Evolutionary conservation across 2,329 filamentous ascomycete species (phyloP), one percentile per base, ranked within the genome.

Genomic region (Ustulina deusta): DNA sequence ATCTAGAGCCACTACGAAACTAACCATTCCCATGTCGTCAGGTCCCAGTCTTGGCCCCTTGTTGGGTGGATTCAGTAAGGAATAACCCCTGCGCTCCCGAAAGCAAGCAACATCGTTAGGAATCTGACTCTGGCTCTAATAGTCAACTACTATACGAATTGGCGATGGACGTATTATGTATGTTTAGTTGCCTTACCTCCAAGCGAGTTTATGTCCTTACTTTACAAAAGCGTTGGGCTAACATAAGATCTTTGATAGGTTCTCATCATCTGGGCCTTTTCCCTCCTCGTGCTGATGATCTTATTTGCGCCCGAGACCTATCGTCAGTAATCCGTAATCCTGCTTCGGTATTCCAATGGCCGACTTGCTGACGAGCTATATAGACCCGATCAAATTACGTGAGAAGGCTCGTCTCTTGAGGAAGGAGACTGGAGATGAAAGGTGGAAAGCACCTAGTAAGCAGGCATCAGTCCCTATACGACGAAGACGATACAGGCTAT

Each of bases 221-320:
- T 34, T 40, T 36, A 9, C n/a, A 1, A 4, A 1, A 25, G 17
- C 20, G 2, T 36, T 9, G 48, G 15, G 54, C 70, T 75, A 40
- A 75, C 40, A 1, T n/a, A 36, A n/a, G 1, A 34, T n/a, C 49
- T 42, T 38, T 20, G 27, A 57, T 46, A 78, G 76, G 73, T 94
- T 3, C 83, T 97, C 66, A 81, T 97, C 58, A 97, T 97, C 58
- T 97, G 93, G 93, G 85, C 89, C 1, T 87, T 84, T n/a, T 79
- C 83, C 7, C 80, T 93, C 74, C 84, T 93, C 57, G 76, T 85
- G 11, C 81, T 88, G 66, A 90, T 97, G 60, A 76, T 90, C 38
- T 77, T 93, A 38, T 83, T 94, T 49, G 93, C 97, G 2, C 94
- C 94, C 5, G 94, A 97, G 81, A 97, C 94, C 0, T 97, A 96